Conservation (phyloP, 257 asterid genomes). For the Lycium ferocissimum region DNA sequence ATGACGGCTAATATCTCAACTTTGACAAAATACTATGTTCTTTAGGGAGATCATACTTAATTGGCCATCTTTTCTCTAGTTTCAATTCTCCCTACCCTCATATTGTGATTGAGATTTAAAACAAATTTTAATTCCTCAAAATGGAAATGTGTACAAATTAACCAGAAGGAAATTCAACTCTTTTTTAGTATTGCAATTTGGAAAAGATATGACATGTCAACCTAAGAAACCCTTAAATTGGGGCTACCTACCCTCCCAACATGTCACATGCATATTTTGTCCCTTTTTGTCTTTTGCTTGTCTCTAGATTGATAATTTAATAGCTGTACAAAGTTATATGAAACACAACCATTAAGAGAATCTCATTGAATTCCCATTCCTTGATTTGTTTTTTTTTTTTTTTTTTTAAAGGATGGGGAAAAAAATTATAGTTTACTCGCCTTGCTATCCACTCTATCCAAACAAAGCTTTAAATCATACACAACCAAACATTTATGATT, state of each 20-base stretch:
- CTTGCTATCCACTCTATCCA: not conserved
- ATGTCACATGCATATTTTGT: conserved; percentile 53
- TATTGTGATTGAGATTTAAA: no score
- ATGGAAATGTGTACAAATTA: no score
- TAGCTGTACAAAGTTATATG: not conserved
- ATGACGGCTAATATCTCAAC: no score
- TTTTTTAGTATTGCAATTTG: not conserved
- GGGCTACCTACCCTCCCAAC: conserved; percentile 61
- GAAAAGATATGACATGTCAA: not conserved
- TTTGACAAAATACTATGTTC: no score
- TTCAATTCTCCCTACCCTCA: no score
- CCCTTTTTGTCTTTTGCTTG: not conserved
- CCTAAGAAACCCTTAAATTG: conserved; percentile 25
- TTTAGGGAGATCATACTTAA: no score
- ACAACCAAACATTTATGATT: not conserved
- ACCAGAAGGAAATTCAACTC: no score
- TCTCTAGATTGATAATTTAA: not conserved
- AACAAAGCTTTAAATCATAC: not conserved
- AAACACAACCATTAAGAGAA: no score
- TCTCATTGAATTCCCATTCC: not conserved
- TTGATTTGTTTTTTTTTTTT: no score
- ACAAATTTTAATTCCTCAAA: no score
- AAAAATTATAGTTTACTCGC: not conserved
- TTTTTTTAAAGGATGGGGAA: not conserved
- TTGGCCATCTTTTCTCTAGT: no score